A percentile compares a stretch with the other conserved stretches of the same genome.
phyloP scores from a whole-genome alignment of 441 rosid species.

The Eruca vesicaria region DNA sequence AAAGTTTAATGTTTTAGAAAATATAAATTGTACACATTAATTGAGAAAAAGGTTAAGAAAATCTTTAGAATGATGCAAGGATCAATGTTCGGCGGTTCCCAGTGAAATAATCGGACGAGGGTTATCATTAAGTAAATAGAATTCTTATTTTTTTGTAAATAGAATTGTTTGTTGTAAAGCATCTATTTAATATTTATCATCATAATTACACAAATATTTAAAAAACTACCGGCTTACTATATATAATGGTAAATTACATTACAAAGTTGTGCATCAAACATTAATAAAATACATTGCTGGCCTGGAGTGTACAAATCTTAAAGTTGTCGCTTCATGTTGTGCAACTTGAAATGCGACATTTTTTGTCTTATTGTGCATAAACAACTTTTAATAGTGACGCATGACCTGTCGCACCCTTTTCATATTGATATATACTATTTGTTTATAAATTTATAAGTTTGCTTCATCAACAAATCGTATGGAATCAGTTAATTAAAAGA shows the following conservation, averaged over 20 bases:
- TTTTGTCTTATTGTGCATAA: conserved; percentile 10
- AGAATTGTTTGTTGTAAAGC: too few species aligned
- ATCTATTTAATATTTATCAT: too few species aligned
- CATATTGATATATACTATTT: neutral
- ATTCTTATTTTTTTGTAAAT: too few species aligned
- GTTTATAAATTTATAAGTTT: neutral
- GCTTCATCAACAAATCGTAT: conserved; percentile 18
- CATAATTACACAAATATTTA: too few species aligned
- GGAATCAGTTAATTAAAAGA: neutral
- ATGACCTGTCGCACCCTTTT: conserved; percentile 25
- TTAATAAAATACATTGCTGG: neutral
- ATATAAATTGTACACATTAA: neutral
- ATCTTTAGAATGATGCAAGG: too few species aligned
- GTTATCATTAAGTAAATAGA: too few species aligned
- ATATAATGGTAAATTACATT: too few species aligned
- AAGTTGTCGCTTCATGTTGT: conserved; percentile 28
- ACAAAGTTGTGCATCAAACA: neutral
- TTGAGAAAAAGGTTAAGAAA: neutral
- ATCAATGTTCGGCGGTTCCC: too few species aligned
- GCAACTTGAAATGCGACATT: conserved; percentile 24
- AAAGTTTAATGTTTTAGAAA: neutral
- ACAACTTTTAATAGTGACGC: conserved; percentile 15
- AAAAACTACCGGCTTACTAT: too few species aligned
- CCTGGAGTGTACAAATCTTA: conserved; percentile 24
- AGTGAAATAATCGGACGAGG: too few species aligned